Conservation (phyloP, 2,329 filamentous ascomycete species). For the Fusarium devonianum region DNA sequence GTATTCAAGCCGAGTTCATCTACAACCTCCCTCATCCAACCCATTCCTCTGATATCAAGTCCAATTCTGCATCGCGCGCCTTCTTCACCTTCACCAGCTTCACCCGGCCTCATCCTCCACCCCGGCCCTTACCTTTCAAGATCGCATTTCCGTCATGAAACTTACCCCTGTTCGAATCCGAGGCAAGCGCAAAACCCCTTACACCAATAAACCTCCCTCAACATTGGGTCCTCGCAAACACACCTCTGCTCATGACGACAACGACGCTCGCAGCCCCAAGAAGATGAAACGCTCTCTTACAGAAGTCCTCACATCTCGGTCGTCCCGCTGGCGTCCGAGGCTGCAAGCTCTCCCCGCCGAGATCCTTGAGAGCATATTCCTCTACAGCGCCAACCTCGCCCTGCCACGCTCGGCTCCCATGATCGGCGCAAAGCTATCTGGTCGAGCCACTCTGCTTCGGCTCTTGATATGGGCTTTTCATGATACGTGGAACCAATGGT, state of each 20-base stretch:
- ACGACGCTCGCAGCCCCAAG: constrained; percentile 19
- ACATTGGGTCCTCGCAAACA: not conserved
- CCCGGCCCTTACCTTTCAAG: not conserved
- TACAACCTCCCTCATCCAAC: too few species aligned
- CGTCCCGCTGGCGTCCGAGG: constrained; percentile 35
- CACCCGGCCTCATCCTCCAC: not conserved
- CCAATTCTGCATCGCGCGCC: too few species aligned
- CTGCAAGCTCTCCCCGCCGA: constrained; percentile 57
- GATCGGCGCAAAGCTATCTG: constrained; percentile 57
- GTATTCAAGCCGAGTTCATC: not conserved
- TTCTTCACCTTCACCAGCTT: not conserved
- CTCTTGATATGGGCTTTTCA: constrained; percentile 48
- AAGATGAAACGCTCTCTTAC: constrained; percentile 43
- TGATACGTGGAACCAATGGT: constrained; percentile 50
- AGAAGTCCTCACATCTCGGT: constrained; percentile 42
- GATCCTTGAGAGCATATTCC: constrained; percentile 61
- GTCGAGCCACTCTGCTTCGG: constrained; percentile 47
- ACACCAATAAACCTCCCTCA: constrained; percentile 19
- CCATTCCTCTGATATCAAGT: too few species aligned
- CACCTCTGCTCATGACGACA: not conserved
- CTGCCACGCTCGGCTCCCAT: constrained; percentile 54
- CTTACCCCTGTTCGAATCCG: constrained; percentile 59
- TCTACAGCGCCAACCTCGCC: constrained; percentile 57
- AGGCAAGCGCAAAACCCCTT: constrained; percentile 57
- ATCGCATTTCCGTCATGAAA: constrained; percentile 46